Evolutionary conservation across 371 early-diverging fungal species (phyloP).

Genomic region (Apophysomyces trapeziformis): DNA sequence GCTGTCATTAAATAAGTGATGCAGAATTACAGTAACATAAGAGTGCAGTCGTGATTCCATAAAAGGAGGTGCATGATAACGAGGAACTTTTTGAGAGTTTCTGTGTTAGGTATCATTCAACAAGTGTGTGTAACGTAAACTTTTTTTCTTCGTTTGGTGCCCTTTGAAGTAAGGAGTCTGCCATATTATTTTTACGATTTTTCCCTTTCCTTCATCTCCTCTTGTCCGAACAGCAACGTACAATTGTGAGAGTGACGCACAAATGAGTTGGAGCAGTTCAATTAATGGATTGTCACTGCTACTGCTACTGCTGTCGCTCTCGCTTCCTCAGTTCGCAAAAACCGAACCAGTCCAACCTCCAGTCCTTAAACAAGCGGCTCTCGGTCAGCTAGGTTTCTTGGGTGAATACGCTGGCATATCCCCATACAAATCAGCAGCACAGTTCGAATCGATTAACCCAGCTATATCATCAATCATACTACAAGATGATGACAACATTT

Average conservation of each 20-base stretch:
- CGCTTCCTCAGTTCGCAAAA: slow-evolving; percentile 1
- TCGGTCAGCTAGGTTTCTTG: slow-evolving; percentile 41
- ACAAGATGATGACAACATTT: slow-evolving; percentile 16
- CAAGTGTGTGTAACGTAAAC: no score
- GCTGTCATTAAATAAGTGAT: no score
- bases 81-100: no score
- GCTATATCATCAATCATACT: slow-evolving; percentile 20
- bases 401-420: slow-evolving; percentile 50
- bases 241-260: slow-evolving; percentile 7
- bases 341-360: slow-evolving; percentile 19
- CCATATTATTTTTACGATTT: slow-evolving; percentile 5
- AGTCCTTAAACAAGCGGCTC: slow-evolving; percentile 13
- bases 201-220: slow-evolving; percentile 18
- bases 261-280: slow-evolving; percentile 9
- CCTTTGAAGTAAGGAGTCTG: no score
- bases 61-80: no score
- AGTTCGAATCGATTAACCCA: slow-evolving; percentile 28
- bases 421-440: slow-evolving; percentile 20
- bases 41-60: no score
- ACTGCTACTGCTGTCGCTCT: slow-evolving; percentile 4
- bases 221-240: neutral
- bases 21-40: no score
- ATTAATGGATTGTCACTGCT: slow-evolving; percentile 3
- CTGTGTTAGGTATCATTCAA: no score
- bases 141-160: no score